phyloP scores from a whole-genome alignment of 148 eudicot species.

The Camellia lanceoleosa region DNA sequence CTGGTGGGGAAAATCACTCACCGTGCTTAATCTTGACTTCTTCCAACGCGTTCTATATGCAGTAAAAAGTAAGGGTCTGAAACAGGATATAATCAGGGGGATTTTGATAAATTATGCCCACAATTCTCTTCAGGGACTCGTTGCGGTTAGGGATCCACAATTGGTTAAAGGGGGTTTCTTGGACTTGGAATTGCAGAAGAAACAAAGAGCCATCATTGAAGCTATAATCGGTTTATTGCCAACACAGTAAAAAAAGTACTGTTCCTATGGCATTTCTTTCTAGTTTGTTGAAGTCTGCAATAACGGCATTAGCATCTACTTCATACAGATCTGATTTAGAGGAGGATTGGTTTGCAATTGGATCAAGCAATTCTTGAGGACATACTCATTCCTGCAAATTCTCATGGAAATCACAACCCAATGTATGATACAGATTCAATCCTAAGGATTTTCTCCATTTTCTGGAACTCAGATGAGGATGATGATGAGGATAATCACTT shows the following conservation, averaged over 20 bases:
- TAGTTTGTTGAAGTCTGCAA: conserved; percentile 71
- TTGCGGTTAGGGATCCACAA: conserved; percentile 47
- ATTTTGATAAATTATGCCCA: conserved; percentile 83
- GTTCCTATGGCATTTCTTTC: conserved; percentile 96
- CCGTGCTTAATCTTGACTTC: conserved; percentile 64
- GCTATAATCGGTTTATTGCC: conserved; percentile 50
- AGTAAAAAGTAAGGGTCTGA: conserved; percentile 72
- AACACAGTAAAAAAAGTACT: conserved; percentile 66
- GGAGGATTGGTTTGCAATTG: conserved; percentile 83
- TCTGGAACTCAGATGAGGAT: conserved; percentile 81
- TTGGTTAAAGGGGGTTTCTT: conserved; percentile 43
- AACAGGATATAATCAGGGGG: conserved; percentile 76
- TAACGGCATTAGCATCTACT: conserved; percentile 52
- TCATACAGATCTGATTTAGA: conserved; percentile 79
- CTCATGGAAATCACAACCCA: conserved; percentile 60
- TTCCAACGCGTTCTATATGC: conserved; percentile 78
- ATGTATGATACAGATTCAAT: conserved; percentile 75
- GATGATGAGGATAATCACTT: conserved; percentile 52
- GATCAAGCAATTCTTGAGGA: conserved; percentile 98
- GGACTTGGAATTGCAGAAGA: conserved; percentile 64
- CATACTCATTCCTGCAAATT: conserved; percentile 67
- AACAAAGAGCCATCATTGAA: conserved; percentile 63
- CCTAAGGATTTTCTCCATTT: conserved; percentile 77
- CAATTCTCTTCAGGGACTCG: conserved; percentile 69
- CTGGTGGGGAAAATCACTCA: conserved; percentile 95